phyloP scores from a whole-genome alignment of 75 land plant genomes.

The Sequoia sempervirens region DNA sequence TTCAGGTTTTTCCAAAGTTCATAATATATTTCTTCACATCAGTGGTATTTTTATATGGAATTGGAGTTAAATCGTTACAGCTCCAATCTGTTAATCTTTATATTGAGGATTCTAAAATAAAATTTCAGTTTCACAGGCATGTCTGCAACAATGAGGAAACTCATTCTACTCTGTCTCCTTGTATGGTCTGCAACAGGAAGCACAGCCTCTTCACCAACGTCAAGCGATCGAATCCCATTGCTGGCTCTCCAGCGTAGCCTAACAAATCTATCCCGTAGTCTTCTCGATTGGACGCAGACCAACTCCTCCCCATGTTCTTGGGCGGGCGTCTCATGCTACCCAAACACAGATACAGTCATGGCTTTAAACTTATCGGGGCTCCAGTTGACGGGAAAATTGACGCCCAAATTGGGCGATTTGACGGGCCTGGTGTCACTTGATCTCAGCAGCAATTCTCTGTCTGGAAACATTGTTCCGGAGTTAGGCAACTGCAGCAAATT shows the following conservation, averaged over 20 bases:
- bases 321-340: slow-evolving; percentile 16
- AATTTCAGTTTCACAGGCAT: background rate
- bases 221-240: slow-evolving; percentile 5
- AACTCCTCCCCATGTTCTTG: slow-evolving; percentile 17
- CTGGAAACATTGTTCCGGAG: slow-evolving; percentile 35
- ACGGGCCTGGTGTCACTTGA: slow-evolving; percentile 26
- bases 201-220: background rate
- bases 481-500: slow-evolving; percentile 27
- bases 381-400: slow-evolving; percentile 37
- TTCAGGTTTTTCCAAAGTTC: too few species aligned
- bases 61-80: too few species aligned
- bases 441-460: slow-evolving; percentile 33
- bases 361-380: slow-evolving; percentile 29
- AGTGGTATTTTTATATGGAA: too few species aligned
- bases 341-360: slow-evolving; percentile 5
- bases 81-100: too few species aligned
- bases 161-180: background rate
- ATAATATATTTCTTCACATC: too few species aligned
- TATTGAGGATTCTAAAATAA: too few species aligned
- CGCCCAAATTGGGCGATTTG: slow-evolving; percentile 41
- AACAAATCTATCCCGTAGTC: background rate
- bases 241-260: background rate
- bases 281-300: background rate
- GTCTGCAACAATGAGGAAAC: background rate
- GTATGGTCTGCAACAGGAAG: background rate